Evolutionary conservation across 108 stramenopile genomes (phyloP).

Genomic region (Nitzschia sp.): DNA sequence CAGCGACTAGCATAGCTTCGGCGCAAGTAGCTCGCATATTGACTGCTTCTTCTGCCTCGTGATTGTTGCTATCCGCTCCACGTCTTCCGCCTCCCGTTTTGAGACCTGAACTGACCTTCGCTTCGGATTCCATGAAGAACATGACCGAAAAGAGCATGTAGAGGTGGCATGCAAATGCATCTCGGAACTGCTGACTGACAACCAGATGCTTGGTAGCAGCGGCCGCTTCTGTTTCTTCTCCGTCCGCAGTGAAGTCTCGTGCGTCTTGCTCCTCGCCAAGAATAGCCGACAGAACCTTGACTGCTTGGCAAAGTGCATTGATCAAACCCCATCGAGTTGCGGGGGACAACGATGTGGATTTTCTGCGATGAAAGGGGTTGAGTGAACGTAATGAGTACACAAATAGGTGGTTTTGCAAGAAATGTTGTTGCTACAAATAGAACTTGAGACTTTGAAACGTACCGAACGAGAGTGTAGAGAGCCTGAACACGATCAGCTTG

Average conservation of each 20-base stretch:
- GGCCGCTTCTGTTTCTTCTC: not conserved
- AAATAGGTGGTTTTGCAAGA: not conserved
- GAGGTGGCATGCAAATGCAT: conserved; percentile 76
- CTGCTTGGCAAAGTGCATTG: conserved; percentile 55
- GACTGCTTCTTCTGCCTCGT: conserved; percentile 30
- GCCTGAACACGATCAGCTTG: conserved; percentile 71
- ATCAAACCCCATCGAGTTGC: conserved; percentile 55
- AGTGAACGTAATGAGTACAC: not conserved
- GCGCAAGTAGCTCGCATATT: conserved; percentile 56
- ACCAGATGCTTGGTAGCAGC: conserved; percentile 17
- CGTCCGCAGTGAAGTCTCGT: conserved; percentile 4
- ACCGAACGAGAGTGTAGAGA: conserved; percentile 81
- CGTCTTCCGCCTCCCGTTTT: not conserved
- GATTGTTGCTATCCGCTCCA: conserved; percentile 24
- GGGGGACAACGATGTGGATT: conserved; percentile 66
- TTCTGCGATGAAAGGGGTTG: conserved; percentile 28
- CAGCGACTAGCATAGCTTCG: conserved; percentile 63
- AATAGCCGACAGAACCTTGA: conserved; percentile 49
- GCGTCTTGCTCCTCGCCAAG: conserved; percentile 36
- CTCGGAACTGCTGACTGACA: conserved; percentile 73
- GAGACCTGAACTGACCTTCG: conserved; percentile 39
- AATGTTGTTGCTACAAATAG: not conserved
- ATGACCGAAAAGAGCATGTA: conserved; percentile 91
- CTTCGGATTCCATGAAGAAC: conserved; percentile 81
- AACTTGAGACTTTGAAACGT: too few relatives aligned